These are phyloP conservation scores for Lactarius sp. DNA, from an alignment of 768 basidiomycete genomes.

Conservation along the genomic window DNA sequence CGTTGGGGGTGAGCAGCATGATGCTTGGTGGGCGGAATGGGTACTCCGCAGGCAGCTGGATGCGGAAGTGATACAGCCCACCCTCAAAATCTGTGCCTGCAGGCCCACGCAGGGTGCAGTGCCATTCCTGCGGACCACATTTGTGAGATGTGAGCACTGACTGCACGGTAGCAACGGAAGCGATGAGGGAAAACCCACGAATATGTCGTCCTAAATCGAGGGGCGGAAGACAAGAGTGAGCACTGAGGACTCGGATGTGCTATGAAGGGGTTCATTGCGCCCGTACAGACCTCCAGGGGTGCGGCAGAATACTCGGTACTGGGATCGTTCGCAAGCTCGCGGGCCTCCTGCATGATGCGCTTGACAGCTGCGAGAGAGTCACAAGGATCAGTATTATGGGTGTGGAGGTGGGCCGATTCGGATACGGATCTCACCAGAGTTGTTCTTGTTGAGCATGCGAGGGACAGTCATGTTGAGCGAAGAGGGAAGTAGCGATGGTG, in stretches of 20 bases:
- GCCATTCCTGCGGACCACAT: slow-evolving; percentile 67
- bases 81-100: slow-evolving; percentile 87
- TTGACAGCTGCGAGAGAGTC: slow-evolving; percentile 65
- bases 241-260: background rate
- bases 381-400: background rate
- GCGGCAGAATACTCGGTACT: slow-evolving; percentile 82
- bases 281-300: slow-evolving; percentile 59
- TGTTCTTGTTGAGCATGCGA: slow-evolving; percentile 77
- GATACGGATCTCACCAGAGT: slow-evolving; percentile 54
- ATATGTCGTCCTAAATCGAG: slow-evolving; percentile 69
- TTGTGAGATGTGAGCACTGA: slow-evolving; percentile 10
- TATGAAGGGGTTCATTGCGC: background rate
- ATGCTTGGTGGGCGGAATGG: slow-evolving; percentile 95
- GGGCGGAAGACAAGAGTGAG: background rate
- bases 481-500: background rate
- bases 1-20: slow-evolving; percentile 94
- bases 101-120: slow-evolving; percentile 92
- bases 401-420: too few relatives aligned
- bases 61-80: slow-evolving; percentile 93
- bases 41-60: slow-evolving; percentile 87
- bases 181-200: slow-evolving; percentile 47
- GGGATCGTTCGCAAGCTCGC: slow-evolving; percentile 80
- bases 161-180: background rate
- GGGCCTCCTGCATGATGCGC: slow-evolving; percentile 94
- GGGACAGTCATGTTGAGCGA: slow-evolving; percentile 26